A percentile compares a stretch with the other conserved stretches of the same genome.
These are phyloP conservation scores for Funneliformis mosseae DNA, from an alignment of 192 early-diverging fungal genomes.

Conservation along the genomic window DNA sequence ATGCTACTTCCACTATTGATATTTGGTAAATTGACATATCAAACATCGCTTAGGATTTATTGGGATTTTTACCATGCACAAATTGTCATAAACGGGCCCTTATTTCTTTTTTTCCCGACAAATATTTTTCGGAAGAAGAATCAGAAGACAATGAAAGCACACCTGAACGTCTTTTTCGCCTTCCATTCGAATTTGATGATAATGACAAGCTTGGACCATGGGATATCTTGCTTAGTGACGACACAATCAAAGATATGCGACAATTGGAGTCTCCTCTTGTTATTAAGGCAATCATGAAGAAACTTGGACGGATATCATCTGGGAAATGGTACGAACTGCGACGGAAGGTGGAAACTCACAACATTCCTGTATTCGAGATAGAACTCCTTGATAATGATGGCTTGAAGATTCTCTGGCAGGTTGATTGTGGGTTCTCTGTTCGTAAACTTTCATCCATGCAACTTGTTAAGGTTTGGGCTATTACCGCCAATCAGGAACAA, in stretches of 20 bases:
- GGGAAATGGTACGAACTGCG: constrained; percentile 4
- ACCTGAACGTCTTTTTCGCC: background rate
- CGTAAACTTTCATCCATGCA: background rate
- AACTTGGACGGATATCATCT: constrained; percentile 16
- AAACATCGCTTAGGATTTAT: background rate
- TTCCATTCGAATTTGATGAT: constrained; percentile 30
- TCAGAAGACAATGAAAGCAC: background rate
- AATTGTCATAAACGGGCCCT: constrained; percentile 16
- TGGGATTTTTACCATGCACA: constrained; percentile 7
- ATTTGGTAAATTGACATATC: background rate
- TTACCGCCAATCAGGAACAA: constrained; percentile 5
- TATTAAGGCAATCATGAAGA: constrained; percentile 3
- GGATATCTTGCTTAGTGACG: constrained; percentile 26
- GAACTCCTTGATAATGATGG: background rate
- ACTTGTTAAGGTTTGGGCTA: constrained; percentile 23
- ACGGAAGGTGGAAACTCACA: background rate
- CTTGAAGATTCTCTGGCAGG: constrained; percentile 20
- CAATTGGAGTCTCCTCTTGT: background rate
- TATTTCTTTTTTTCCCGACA: background rate
- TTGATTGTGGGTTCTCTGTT: constrained; percentile 18
- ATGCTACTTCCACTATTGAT: background rate
- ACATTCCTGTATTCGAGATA: constrained; percentile 9
- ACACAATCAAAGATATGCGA: constrained; percentile 20
- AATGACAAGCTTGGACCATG: constrained; percentile 18
- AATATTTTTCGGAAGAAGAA: constrained; percentile 4